Conservation (phyloP, 2,329 filamentous ascomycete species). For the Neofusicoccum umdonicola region DNA sequence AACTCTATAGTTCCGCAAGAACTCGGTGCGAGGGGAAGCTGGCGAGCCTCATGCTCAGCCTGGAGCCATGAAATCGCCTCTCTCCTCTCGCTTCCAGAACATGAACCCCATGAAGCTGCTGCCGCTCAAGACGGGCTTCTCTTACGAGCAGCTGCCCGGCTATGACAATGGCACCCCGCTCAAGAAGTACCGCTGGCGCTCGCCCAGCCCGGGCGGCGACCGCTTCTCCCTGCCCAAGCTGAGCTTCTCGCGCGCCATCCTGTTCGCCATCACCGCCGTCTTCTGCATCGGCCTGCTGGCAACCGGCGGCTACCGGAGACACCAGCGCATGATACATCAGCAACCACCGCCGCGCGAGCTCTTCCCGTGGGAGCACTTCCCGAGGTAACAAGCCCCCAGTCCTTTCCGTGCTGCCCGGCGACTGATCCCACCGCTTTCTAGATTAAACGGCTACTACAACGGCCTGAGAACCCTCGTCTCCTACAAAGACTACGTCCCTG, state of each 20-base stretch:
- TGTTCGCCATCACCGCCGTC: constrained; percentile 40
- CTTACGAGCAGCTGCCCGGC: constrained; percentile 47
- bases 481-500: constrained; percentile 40
- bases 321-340: constrained; percentile 24
- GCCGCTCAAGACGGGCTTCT: constrained; percentile 40
- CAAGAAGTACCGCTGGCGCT: constrained; percentile 40
- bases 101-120: constrained; percentile 47
- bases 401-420: neutral
- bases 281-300: constrained; percentile 41
- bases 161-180: constrained; percentile 34
- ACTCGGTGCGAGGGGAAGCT: constrained; percentile 17
- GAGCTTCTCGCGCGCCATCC: constrained; percentile 42
- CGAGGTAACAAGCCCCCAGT: constrained; percentile 29
- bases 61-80: constrained; percentile 19
- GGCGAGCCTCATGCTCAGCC: constrained; percentile 22
- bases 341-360: constrained; percentile 27
- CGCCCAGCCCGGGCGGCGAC: constrained; percentile 30
- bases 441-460: constrained; percentile 48
- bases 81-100: constrained; percentile 32
- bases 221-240: constrained; percentile 26
- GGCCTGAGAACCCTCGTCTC: constrained; percentile 48
- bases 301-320: constrained; percentile 41
- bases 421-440: constrained; percentile 20
- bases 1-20: constrained; percentile 17
- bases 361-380: constrained; percentile 48